Evolutionary conservation across 371 early-diverging fungal genomes (phyloP).

Genomic region (Cokeromyces recurvatus): DNA sequence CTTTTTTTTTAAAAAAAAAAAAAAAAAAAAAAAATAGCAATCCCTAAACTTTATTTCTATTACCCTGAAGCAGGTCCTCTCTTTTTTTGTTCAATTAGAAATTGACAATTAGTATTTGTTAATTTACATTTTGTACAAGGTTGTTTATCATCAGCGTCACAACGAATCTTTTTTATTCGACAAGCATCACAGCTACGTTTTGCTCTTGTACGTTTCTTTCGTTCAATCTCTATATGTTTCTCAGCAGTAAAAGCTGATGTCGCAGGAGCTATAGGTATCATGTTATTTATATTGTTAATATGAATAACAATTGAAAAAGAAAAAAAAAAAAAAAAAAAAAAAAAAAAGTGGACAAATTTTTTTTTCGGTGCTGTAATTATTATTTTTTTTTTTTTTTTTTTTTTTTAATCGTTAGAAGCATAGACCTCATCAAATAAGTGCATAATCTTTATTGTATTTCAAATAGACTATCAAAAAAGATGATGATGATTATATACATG

Average conservation of each 20-base stretch:
- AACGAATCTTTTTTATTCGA: slow-evolving; percentile 21
- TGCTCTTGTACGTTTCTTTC: slow-evolving; percentile 15
- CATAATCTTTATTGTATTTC: too few relatives aligned
- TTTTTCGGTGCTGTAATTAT: too few relatives aligned
- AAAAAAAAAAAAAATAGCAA: not conserved
- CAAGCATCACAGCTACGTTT: slow-evolving; percentile 26
- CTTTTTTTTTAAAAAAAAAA: not conserved
- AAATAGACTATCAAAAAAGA: too few relatives aligned
- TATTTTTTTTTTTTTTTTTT: too few relatives aligned
- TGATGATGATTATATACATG: too few relatives aligned
- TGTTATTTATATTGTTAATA: not conserved
- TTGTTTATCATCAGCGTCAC: slow-evolving; percentile 20
- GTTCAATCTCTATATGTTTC: not conserved
- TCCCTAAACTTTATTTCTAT: not conserved
- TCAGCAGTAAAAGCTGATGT: too few relatives aligned
- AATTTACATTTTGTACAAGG: slow-evolving; percentile 34
- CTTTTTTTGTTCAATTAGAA: slow-evolving; percentile 32
- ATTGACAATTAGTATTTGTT: slow-evolving; percentile 21
- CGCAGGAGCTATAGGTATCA: slow-evolving; percentile 24
- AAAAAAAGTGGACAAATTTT: too few relatives aligned
- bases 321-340: not conserved
- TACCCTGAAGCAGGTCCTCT: slow-evolving; percentile 32
- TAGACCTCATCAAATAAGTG: too few relatives aligned
- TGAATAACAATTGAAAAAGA: not conserved
- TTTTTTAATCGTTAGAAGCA: too few relatives aligned